phyloP scores from a whole-genome alignment of 495 filamentous ascomycete species.

The Annulohypoxylon bovei region DNA sequence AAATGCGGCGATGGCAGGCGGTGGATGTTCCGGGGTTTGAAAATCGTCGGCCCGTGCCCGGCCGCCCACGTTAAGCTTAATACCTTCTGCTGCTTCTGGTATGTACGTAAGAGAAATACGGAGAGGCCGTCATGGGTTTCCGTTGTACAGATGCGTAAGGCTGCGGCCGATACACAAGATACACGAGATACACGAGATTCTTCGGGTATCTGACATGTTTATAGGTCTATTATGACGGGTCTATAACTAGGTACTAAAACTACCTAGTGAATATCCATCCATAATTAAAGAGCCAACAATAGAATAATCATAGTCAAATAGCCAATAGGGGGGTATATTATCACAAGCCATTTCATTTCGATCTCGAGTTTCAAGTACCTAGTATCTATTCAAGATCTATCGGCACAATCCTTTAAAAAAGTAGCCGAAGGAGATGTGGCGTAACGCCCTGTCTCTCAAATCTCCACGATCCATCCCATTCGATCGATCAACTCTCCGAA shows the following conservation, averaged over 20 bases:
- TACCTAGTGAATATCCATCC: not conserved
- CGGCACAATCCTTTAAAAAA: not conserved
- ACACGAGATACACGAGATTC: not conserved
- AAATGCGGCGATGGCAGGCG: constrained; percentile 14
- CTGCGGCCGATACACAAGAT: constrained; percentile 23
- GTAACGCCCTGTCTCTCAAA: constrained; percentile 18
- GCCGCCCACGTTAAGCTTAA: constrained; percentile 1
- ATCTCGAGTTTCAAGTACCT: not conserved
- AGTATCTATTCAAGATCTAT: not conserved
- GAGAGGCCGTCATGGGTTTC: not conserved
- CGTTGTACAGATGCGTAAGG: constrained; percentile 15
- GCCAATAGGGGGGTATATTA: not conserved
- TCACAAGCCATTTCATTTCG: not conserved
- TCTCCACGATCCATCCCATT: constrained; percentile 27
- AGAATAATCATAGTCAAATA: not conserved
- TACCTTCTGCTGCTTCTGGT: not conserved
- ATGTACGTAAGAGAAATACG: constrained; percentile 26
- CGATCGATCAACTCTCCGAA: constrained; percentile 27
- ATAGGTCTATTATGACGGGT: not conserved
- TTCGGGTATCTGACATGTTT: not conserved
- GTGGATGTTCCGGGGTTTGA: constrained; percentile 6
- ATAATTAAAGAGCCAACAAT: not conserved
- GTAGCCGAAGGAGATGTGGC: constrained; percentile 12
- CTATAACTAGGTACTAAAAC: not conserved
- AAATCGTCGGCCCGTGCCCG: constrained; percentile 32